These are phyloP conservation scores for Teratosphaeria gauchensis DNA, from an alignment of 2,329 filamentous ascomycete species.

Conservation along the genomic window DNA sequence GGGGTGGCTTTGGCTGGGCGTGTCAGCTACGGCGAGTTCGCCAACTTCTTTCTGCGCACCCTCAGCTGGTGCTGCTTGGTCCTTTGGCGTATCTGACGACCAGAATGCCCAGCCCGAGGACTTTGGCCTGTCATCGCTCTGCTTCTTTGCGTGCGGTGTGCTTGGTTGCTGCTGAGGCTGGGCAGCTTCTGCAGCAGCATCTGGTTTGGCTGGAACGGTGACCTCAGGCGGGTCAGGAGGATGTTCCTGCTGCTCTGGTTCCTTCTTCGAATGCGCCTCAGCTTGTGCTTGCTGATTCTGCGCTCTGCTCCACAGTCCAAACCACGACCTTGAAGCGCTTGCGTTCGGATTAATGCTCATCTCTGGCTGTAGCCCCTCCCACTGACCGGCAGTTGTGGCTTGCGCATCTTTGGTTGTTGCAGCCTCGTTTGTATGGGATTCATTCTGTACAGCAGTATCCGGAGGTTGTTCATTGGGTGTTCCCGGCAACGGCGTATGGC, in stretches of 20 bases:
- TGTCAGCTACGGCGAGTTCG: conserved; percentile 42
- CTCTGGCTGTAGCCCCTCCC: conserved; percentile 13
- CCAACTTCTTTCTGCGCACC: conserved; percentile 48
- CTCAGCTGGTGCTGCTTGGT: conserved; percentile 46
- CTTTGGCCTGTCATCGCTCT: conserved; percentile 22
- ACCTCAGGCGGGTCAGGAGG: conserved; percentile 2
- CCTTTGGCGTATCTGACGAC: conserved; percentile 50
- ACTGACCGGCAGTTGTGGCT: conserved; percentile 1
- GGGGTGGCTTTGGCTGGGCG: conserved; percentile 40
- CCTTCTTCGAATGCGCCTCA: conserved; percentile 13
- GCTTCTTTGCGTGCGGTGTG: conserved; percentile 3
- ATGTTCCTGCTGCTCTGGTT: conserved; percentile 1
- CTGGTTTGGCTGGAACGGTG: conserved; percentile 1
- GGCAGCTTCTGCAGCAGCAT: conserved; percentile 4
- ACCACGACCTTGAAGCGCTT: conserved; percentile 33
- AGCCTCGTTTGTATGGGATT: not conserved
- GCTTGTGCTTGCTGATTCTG: conserved; percentile 31
- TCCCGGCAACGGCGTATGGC: conserved; percentile 32
- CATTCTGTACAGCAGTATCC: not conserved
- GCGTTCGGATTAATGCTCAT: conserved; percentile 9
- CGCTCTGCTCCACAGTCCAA: conserved; percentile 39
- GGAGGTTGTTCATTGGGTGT: conserved; percentile 10
- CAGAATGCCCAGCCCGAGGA: conserved; percentile 72
- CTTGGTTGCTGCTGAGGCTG: conserved; percentile 3
- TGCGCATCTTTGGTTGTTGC: not conserved